Evolutionary conservation across 2,329 filamentous ascomycete genomes (phyloP), one percentile per base, ranked within the genome.

Genomic region (Curvularia spicifera): DNA sequence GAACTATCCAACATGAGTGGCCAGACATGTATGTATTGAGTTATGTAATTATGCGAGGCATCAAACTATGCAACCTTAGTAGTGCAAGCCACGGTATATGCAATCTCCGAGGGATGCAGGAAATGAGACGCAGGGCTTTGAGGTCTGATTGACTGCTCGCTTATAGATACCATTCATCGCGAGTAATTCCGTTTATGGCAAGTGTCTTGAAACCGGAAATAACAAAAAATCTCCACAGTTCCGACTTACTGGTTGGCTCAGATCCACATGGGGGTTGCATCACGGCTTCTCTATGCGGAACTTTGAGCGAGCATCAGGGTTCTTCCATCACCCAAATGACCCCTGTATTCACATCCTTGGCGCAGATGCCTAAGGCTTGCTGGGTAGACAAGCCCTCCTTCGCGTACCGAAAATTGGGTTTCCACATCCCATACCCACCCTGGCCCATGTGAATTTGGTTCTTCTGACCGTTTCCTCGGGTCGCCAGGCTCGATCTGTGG

Each of bases 381-480:
- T 28, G 5, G 33, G 15, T 37, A 39, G 33, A 40, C 35, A 40
- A 28, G 35, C 35, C 31, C 33, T 26, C 13, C 22, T 31, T 56
- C 53, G 53, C 48, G 31, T 51, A 51, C 51, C 40, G 47, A 45
- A 42, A 48, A 48, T 15, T 18, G 31, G 13, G 13, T 9, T 40
- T 29, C 22, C 35, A 15, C 47, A 20, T 50, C 22, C n/a, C 8
- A 18, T 20, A 15, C 15, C 35, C 35, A n/a, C 29, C 31, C 5
- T 18, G 31, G 24, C 33, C 13, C 35, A 40, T 40, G 47, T 7
- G 28, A 9, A 46, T 13, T 33, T 5, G 18, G 29, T 33, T 9
- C 44, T 12, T 20, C 29, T 18, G 28, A 33, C 28, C 28, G 33
- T n/a, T 9, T 31, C 28, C 44, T 33, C 44, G 44, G 44, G 44